Conservation (phyloP, 805 yeast genomes). For the Lipomyces orientalis region DNA sequence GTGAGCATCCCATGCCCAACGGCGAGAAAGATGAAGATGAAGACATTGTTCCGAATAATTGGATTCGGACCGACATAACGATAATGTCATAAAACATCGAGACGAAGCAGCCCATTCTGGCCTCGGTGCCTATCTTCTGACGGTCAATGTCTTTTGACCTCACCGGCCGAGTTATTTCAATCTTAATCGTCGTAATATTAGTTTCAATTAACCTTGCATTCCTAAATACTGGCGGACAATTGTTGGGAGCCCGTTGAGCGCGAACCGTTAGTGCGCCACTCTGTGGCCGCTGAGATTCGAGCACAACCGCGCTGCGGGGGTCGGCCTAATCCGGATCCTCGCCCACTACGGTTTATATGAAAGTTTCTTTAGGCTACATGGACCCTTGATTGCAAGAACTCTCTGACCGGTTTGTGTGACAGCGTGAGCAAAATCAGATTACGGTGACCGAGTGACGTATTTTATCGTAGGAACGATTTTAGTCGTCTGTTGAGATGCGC, state of each 20-base stretch:
- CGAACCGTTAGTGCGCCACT: neutral
- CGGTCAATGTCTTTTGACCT: neutral
- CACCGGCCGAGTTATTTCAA: neutral
- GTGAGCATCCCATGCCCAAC: neutral
- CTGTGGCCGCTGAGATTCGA: neutral
- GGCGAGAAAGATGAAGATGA: neutral
- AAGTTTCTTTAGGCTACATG: neutral
- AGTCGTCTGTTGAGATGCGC: too few relatives aligned
- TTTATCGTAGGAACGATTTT: too few relatives aligned
- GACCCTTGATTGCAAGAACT: neutral
- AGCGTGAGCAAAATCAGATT: too few relatives aligned
- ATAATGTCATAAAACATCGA: slow-evolving; percentile 32
- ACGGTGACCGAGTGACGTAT: too few relatives aligned
- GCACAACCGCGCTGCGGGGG: neutral
- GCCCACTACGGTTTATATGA: too few relatives aligned
- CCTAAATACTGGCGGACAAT: neutral
- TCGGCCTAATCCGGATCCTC: neutral
- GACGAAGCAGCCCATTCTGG: slow-evolving; percentile 32
- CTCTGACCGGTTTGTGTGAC: too few relatives aligned
- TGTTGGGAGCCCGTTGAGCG: neutral
- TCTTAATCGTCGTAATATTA: neutral
- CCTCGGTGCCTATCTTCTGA: neutral
- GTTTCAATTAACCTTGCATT: neutral
- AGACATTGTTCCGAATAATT: neutral
- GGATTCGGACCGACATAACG: slow-evolving; percentile 21